These are phyloP conservation scores for Solanum chiquidenum DNA, from an alignment of 257 asterid genomes.

Conservation along the genomic window DNA sequence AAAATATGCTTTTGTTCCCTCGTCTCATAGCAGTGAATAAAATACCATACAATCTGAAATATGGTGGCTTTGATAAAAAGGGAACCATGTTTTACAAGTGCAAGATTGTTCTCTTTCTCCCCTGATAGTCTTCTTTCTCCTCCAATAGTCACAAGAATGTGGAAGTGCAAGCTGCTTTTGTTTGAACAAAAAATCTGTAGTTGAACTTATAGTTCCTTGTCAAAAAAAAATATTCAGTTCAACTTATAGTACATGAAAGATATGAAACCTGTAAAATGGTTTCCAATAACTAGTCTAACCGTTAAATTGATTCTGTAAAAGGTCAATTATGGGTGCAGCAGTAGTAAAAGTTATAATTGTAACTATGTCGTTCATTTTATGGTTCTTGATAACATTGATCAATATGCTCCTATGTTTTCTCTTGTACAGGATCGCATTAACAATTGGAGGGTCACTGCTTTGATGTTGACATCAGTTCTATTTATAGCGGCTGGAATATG, in stretches of 20 bases:
- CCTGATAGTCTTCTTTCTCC: not conserved
- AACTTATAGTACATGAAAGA: not conserved
- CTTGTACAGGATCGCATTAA: constrained; percentile 60
- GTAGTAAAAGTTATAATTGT: not conserved
- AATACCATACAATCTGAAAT: not conserved
- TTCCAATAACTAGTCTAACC: not conserved
- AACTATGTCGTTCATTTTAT: not conserved
- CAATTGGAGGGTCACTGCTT: constrained; percentile 86
- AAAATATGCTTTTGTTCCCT: not conserved
- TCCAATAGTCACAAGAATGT: not conserved
- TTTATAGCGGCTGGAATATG: constrained; percentile 71
- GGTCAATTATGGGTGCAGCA: not conserved
- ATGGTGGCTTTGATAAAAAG: not conserved
- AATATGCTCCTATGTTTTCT: not conserved
- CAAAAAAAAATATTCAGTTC: not conserved
- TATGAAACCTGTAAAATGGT: not conserved
- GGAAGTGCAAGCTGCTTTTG: not conserved
- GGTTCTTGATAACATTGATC: not conserved
- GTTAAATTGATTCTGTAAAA: not conserved
- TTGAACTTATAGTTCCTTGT: not conserved
- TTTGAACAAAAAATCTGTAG: not conserved
- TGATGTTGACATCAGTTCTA: constrained; percentile 60
- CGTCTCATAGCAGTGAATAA: not conserved
- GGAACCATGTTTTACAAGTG: not conserved
- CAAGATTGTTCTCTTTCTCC: not conserved